phyloP scores from a whole-genome alignment of 2,329 filamentous ascomycete species.

The Amphichorda felina region DNA sequence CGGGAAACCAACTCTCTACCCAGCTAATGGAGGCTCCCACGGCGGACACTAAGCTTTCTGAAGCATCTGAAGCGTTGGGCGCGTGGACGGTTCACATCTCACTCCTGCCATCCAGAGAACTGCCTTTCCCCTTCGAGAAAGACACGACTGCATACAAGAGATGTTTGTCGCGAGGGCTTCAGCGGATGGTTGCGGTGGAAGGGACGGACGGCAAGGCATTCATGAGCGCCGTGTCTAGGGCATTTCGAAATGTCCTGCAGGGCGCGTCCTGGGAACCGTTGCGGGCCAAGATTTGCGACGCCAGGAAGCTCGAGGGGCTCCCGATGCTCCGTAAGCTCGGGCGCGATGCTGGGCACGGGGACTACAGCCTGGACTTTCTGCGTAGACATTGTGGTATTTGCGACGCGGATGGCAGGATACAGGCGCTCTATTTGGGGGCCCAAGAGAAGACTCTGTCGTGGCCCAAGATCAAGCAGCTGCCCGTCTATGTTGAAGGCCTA shows the following conservation, averaged over 20 bases:
- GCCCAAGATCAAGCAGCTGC: conserved; percentile 35
- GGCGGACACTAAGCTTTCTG: no score
- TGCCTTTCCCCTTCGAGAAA: conserved; percentile 49
- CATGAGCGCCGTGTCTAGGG: conserved; percentile 29
- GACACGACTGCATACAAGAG: conserved; percentile 50
- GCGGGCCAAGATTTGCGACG: conserved; percentile 46
- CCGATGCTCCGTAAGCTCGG: conserved; percentile 48
- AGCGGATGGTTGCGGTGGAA: conserved; percentile 42
- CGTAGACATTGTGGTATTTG: conserved; percentile 42
- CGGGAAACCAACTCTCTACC: no score
- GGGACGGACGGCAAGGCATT: conserved; percentile 38
- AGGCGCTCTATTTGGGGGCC: conserved; percentile 50
- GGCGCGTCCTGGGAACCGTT: conserved; percentile 44
- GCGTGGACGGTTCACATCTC: conserved; percentile 50
- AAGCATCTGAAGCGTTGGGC: conserved; percentile 10
- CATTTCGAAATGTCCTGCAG: conserved; percentile 36
- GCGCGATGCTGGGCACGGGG: conserved; percentile 7
- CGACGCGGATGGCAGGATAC: conserved; percentile 39
- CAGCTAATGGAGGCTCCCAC: no score
- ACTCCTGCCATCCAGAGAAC: conserved; percentile 38
- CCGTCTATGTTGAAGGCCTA: conserved; percentile 36
- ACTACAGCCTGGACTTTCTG: conserved; percentile 34
- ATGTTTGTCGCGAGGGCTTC: conserved; percentile 46
- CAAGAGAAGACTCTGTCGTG: conserved; percentile 40
- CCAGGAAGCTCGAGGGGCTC: conserved; percentile 38